Conservation (phyloP, 2,329 filamentous ascomycete species). For the Fusarium poae region DNA sequence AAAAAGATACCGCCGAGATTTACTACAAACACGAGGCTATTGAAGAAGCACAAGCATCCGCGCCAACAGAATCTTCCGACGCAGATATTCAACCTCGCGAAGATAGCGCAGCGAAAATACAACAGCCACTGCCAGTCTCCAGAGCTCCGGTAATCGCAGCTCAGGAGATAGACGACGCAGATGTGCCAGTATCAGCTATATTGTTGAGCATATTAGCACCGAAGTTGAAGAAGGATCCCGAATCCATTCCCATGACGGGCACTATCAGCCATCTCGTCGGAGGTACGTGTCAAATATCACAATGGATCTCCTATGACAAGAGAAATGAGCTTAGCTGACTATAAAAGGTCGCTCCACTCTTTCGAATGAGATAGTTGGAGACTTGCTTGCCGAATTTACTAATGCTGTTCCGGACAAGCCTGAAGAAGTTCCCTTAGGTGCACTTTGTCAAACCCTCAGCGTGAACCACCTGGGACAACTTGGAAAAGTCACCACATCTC, state of each 20-base stretch:
- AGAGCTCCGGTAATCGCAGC: neutral
- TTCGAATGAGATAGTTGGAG: slow-evolving; percentile 1
- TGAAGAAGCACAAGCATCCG: neutral
- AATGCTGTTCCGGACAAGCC: neutral
- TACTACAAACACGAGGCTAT: neutral
- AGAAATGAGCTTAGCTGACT: neutral
- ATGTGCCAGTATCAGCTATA: slow-evolving; percentile 2
- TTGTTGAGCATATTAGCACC: neutral
- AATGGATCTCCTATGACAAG: neutral
- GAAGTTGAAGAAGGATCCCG: neutral
- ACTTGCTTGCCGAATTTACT: neutral
- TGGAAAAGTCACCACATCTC: neutral
- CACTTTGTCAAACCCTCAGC: neutral
- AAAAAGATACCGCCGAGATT: neutral
- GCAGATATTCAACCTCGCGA: neutral
- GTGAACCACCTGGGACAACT: neutral
- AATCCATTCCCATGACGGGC: neutral
- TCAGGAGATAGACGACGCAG: neutral
- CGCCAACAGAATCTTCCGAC: neutral
- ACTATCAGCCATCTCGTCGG: slow-evolving; percentile 4
- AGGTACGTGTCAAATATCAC: neutral
- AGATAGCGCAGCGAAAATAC: neutral
- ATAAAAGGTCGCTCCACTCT: neutral
- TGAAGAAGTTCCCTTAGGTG: neutral
- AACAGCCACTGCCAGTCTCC: neutral